These are phyloP conservation scores for Leccinum subatratum DNA, from an alignment of 1,284 basidiomycete genomes.

Conservation along the genomic window DNA sequence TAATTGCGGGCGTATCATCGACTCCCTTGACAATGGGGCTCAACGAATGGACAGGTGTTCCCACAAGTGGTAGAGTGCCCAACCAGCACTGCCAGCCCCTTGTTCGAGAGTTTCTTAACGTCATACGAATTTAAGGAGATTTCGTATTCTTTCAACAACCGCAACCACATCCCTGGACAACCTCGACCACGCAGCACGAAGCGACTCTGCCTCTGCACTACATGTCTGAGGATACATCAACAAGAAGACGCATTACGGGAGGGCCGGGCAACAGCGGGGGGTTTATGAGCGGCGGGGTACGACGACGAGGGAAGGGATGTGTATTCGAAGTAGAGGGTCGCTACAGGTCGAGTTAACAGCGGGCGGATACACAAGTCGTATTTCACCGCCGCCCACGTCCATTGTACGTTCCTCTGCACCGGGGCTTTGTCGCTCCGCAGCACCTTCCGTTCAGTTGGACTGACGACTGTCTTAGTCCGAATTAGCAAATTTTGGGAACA, in stretches of 20 bases:
- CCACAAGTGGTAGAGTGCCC: too few species aligned
- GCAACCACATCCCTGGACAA: conserved; percentile 34
- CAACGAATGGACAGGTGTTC: too few species aligned
- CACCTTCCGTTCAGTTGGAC: not conserved
- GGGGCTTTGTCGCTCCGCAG: conserved; percentile 7
- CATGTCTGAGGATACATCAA: conserved; percentile 64
- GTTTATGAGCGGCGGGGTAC: conserved; percentile 34
- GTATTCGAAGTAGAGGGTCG: conserved; percentile 57
- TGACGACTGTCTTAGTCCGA: conserved; percentile 65
- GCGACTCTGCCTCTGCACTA: conserved; percentile 66
- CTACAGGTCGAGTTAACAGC: conserved; percentile 47
- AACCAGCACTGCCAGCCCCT: too few species aligned
- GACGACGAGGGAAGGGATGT: conserved; percentile 74
- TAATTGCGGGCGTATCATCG: too few species aligned
- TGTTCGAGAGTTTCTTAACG: conserved; percentile 15
- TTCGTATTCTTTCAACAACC: conserved; percentile 47
- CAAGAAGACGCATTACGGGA: conserved; percentile 53
- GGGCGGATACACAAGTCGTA: conserved; percentile 58
- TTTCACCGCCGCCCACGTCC: conserved; percentile 61
- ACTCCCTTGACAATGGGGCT: too few species aligned
- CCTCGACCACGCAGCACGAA: conserved; percentile 35
- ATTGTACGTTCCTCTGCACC: conserved; percentile 46
- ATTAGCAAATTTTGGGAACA: conserved; percentile 83
- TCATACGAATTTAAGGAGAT: conserved; percentile 72
- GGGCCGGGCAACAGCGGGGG: conserved; percentile 38